Evolutionary conservation across 148 eudicot genomes (phyloP), one percentile per base, ranked within the genome.

Genomic region (Hydrangea macrophylla): DNA sequence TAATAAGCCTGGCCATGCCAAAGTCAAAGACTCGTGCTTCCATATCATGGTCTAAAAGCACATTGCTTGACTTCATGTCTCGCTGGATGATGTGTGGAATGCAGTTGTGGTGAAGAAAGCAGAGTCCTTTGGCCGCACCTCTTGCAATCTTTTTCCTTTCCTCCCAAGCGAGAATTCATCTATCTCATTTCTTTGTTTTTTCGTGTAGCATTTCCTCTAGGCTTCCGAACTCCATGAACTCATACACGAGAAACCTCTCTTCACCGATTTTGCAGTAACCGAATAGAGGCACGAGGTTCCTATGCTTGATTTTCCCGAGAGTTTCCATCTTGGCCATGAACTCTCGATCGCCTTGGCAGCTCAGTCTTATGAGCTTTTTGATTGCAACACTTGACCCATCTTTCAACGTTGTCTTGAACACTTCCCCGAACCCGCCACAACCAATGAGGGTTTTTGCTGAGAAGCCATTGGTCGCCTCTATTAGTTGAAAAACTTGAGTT

Each of bases 1-100:
- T 93, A 18, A 93, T 93, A 15, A 93, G 86, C 75, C 97, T 83
- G 23, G 98, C 98, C 98, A 93, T 90, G 3, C 98, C 98, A 28
- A 93, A 93, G 62, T 93, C 98, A 0, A 97, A 90, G 3, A 93
- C 95, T 27, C 96, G 80, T 93, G 95, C n/a, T n/a, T n/a, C n/a
- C n/a, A n/a, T n/a, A n/a, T n/a, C n/a, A n/a, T n/a, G n/a, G n/a
- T n/a, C n/a, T 2, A 93, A 55, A 1, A 93, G 77, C 5, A 93
- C 97, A 31, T 93, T 93, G 78, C 98, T 93, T 0, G 98, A 93
- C 62, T 93, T 93, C 95, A 93, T 90, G 75, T 93, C 98, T 0
- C 98, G 76, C 72, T 93, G 98, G 42, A 93, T 93, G 27, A 93
- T 93, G 68, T 90, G 98, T 0, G 98, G 98, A 50, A 90, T 88